Base-by-base conservation (phyloP, 169 alveolate genomes). In the Plasmodium adleri region DNA sequence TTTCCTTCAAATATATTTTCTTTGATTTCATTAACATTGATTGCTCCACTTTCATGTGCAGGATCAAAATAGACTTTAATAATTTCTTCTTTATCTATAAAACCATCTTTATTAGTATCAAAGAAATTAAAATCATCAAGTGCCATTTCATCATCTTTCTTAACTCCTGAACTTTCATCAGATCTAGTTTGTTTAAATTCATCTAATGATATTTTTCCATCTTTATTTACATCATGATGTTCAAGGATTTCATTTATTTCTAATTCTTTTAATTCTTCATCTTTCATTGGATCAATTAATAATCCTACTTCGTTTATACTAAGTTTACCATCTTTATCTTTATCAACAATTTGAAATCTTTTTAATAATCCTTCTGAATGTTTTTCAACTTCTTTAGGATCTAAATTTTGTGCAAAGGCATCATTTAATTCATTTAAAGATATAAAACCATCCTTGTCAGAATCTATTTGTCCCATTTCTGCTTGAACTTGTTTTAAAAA, bases 301-400 rank as follows among this genome's bases (percentile, higher is more conserved):
- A 73, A 56, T 47, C 91, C 90, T 17, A 94, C 88, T 87, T 94
- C 96, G 22, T 62, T 71, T 17, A 70, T 73, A 73, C 64, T 76
- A 43, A 94, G 90, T 59, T 72, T 78, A 2, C 88, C 92, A 88
- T 92, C 94, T 60, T 85, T 76, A 89, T 94, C 93, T 71, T 94
- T 94, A 89, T 94, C 96, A 1, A 95, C 96, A 17, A 89, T 88
- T 66, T 90, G 92, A 76, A 94, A 94, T 56, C 96, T 74, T 47
- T 80, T 86, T 62, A 58, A 67, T 60, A 94, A 91, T 17, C 94
- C 94, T 8, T 92, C 96, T 43, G 88, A 24, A 66, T 85, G 92
- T 59, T 88, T 87, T 28, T 91, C 73, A n/a, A 88, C 94, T 49
- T 92, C 94, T 24, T 83, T 91, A 26, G 83, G 93, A 59, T 93